phyloP scores from a whole-genome alignment of 75 land plant species.

The Sequoiadendron giganteum region DNA sequence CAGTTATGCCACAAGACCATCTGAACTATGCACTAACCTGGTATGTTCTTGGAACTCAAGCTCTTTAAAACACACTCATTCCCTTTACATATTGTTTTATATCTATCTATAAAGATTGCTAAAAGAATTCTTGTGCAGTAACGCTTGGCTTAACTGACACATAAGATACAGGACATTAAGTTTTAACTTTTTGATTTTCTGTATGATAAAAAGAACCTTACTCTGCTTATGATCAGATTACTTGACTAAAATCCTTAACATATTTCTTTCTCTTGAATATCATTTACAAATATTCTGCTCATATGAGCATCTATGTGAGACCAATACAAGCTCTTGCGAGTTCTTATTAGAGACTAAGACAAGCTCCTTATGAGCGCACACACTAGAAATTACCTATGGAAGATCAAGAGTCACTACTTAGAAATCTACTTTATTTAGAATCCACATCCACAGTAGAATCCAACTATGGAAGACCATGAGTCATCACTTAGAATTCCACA shows the following conservation, averaged over 20 bases:
- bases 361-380: too few relatives aligned
- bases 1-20: slow-evolving; percentile 96
- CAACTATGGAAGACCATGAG: too few relatives aligned
- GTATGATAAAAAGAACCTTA: background rate
- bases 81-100: slow-evolving; percentile 1
- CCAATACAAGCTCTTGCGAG: too few relatives aligned
- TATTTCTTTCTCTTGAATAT: background rate
- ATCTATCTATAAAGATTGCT: background rate
- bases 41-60: slow-evolving; percentile 30
- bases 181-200: background rate
- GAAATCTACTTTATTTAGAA: too few relatives aligned
- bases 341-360: too few relatives aligned
- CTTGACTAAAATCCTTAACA: background rate
- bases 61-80: background rate
- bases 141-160: background rate
- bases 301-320: too few relatives aligned
- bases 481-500: too few relatives aligned
- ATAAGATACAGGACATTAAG: background rate
- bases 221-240: background rate
- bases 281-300: background rate
- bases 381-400: too few relatives aligned
- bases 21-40: slow-evolving; percentile 88
- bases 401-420: too few relatives aligned
- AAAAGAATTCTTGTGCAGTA: background rate
- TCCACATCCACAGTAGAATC: too few relatives aligned